A percentile compares a stretch with the other conserved stretches of the same genome.
Evolutionary conservation across 2,329 filamentous ascomycete genomes (phyloP).

Genomic region (Cladosporium sp.): DNA sequence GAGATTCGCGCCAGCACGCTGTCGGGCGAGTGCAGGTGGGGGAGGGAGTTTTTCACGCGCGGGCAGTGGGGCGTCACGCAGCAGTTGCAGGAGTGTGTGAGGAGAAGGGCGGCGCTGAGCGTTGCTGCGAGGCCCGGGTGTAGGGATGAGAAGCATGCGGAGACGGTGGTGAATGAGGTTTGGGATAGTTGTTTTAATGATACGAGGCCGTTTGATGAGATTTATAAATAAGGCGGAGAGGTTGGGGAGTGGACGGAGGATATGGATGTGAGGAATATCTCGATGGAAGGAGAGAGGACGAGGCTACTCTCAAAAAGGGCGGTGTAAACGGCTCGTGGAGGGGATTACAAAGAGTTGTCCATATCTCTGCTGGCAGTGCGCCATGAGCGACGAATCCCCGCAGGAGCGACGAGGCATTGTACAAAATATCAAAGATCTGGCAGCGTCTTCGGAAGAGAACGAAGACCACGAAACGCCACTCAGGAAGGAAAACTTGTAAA

Average conservation of each 20-base stretch:
- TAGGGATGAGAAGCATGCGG: conserved; percentile 80
- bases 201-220: conserved; percentile 93
- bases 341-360: no score
- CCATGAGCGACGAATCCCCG: no score
- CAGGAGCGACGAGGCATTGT: no score
- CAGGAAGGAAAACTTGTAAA: no score
- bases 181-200: conserved; percentile 97
- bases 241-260: background rate
- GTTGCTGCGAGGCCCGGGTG: conserved; percentile 74
- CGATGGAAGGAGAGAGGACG: background rate
- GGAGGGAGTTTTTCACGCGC: conserved; percentile 76
- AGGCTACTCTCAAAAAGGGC: no score
- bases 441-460: no score
- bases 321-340: no score
- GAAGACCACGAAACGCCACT: no score
- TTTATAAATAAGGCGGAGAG: conserved; percentile 64
- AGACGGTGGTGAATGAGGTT: conserved; percentile 90
- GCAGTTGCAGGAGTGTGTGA: conserved; percentile 91
- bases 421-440: no score
- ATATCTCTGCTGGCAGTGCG: no score
- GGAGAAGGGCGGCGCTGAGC: conserved; percentile 72
- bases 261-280: background rate
- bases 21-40: conserved; percentile 90
- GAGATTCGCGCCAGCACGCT: conserved; percentile 95
- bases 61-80: conserved; percentile 86